Base-by-base conservation (phyloP, 2,329 filamentous ascomycete species). In the Aspergillus tanneri region DNA sequence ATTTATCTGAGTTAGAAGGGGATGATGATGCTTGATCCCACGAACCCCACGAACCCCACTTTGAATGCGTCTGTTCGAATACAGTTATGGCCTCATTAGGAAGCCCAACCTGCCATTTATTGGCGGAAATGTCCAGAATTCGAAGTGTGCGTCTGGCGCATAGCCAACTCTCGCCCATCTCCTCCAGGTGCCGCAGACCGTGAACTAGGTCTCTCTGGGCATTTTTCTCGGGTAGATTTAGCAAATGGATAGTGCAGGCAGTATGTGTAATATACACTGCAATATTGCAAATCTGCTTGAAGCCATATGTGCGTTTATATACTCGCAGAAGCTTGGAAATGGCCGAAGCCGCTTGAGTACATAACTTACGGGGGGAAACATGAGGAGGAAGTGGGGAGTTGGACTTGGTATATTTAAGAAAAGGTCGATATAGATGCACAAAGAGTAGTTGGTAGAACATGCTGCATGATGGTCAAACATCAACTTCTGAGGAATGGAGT, bases 381-480 rank as follows among this genome's bases (percentile, higher is more conserved):
- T 95, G 90, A 2, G 84, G 74, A 3, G 91, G 92, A 1, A 96
- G 78, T 1, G 90, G 92, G 1, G 91, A 96, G 1, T 84, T 85
- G 5, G 82, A 75, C 40, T 87, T 89, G 3, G 83, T 86, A 64
- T 96, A 97, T 68, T 93, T 96, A 42, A 97, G 79, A 65, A 97
- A 97, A 0, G 93, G 92, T 4, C 92, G 84, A 75, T 96, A 97
- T 4, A 97, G 83, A 63, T 97, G 91, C 51, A 97, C 95, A 65
- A 95, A 95, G 38, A 96, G 84, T 1, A 97, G 79, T 63, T 97
- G 91, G 69, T 92, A 96, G 71, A 97, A 96, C 91, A 97, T 97
- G 73, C 91, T 96, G 61, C 18, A 4, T 18, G 12, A 7, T 3
- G 6, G 4, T 48, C 71, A 40, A 68, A 55, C 43, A 41, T 18